Evolutionary conservation across 257 asterid species (phyloP).

Genomic region (Ajuga chamaepitys): DNA sequence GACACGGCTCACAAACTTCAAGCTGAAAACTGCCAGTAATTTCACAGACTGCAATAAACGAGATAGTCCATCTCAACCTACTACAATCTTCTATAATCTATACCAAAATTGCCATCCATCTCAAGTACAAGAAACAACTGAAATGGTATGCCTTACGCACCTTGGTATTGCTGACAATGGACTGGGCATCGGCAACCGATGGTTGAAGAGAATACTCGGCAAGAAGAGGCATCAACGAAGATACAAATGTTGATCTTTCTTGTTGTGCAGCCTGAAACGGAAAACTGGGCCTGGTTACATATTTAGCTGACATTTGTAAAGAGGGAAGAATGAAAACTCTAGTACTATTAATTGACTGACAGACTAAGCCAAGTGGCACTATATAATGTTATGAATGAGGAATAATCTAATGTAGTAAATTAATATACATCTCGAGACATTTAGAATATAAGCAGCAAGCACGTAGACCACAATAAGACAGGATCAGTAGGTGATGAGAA

Average conservation of each 20-base stretch:
- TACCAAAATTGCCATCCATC: slow-evolving; percentile 11
- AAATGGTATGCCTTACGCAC: slow-evolving; percentile 27
- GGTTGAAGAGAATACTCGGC: slow-evolving; percentile 93
- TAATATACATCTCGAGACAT: background rate
- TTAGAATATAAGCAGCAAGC: background rate
- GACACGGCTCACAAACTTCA: background rate
- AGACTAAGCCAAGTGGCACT: background rate
- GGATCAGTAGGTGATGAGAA: slow-evolving; percentile 9
- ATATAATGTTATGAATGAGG: background rate
- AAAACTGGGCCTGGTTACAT: slow-evolving; percentile 25
- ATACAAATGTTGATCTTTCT: slow-evolving; percentile 73
- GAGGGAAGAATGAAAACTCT: slow-evolving; percentile 3
- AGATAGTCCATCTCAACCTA: slow-evolving; percentile 14
- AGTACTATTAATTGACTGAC: slow-evolving; percentile 1
- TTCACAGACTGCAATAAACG: slow-evolving; percentile 4
- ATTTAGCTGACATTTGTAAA: slow-evolving; percentile 11
- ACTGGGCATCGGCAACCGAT: slow-evolving; percentile 85
- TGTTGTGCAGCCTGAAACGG: slow-evolving; percentile 85
- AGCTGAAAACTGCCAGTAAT: slow-evolving; percentile 3
- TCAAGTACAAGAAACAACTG: slow-evolving; percentile 13
- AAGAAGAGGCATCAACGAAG: slow-evolving; percentile 90
- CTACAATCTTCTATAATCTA: background rate
- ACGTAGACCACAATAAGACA: background rate
- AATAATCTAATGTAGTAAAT: slow-evolving; percentile 8
- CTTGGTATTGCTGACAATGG: slow-evolving; percentile 92